Evolutionary conservation across 495 filamentous ascomycete genomes (phyloP).

Genomic region (Tuber umbilicatum): DNA sequence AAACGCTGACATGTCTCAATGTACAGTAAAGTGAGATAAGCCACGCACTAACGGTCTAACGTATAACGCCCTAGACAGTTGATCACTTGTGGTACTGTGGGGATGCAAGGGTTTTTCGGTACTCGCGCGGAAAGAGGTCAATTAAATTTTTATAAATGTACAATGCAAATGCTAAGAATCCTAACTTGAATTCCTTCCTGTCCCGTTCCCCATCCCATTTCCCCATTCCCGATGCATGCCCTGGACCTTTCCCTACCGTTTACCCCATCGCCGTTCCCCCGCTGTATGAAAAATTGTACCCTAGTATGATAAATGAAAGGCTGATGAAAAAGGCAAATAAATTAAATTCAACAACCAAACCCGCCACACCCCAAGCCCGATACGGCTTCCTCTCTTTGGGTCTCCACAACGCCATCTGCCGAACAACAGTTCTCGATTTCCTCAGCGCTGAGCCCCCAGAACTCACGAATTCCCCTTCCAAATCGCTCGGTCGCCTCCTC

Average conservation of each 20-base stretch:
- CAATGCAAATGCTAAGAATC: not conserved
- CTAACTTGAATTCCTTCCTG: not conserved
- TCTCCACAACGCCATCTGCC: slow-evolving; percentile 13
- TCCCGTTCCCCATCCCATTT: not conserved
- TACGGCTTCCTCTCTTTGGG: slow-evolving; percentile 2
- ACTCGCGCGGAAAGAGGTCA: not conserved
- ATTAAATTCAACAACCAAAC: slow-evolving; percentile 6
- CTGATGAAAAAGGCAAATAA: not conserved
- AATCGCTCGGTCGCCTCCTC: slow-evolving; percentile 54
- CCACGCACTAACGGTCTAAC: not conserved
- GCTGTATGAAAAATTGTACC: not conserved
- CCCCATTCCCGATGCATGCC: not conserved
- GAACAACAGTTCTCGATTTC: slow-evolving; percentile 55
- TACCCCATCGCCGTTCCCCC: not conserved
- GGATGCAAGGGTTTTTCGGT: not conserved
- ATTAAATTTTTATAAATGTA: not conserved
- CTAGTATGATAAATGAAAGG: not conserved
- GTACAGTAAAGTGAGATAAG: not conserved
- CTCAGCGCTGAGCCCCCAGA: slow-evolving; percentile 63
- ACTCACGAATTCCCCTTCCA: slow-evolving; percentile 59
- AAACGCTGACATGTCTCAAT: not conserved
- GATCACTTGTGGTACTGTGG: not conserved
- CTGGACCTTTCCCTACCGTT: not conserved
- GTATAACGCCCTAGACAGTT: not conserved
- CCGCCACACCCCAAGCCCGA: not conserved